Conservation (phyloP, 2,329 filamentous ascomycete genomes). For the Penicillium hesseltinei region DNA sequence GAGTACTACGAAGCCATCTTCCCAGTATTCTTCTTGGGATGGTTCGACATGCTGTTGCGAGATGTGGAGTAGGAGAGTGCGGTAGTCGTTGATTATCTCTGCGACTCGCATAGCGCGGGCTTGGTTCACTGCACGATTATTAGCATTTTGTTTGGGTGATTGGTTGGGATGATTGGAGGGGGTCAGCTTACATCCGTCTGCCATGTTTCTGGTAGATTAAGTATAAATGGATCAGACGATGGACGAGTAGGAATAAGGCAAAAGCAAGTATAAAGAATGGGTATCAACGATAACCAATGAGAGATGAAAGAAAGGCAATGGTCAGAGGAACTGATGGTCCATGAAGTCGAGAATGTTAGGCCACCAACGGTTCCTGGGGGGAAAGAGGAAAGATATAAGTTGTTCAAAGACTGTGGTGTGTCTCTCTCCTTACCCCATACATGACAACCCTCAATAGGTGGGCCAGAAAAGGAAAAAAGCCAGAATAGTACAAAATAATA, state of each 20-base stretch:
- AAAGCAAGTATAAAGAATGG: conserved; percentile 5
- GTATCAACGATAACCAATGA: conserved; percentile 6
- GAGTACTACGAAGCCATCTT: conserved; percentile 59
- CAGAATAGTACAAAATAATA: conserved; percentile 1
- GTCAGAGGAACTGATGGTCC: conserved; percentile 1
- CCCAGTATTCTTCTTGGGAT: conserved; percentile 55
- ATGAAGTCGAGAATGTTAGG: conserved; percentile 5
- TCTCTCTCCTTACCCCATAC: conserved; percentile 17
- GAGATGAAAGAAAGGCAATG: conserved; percentile 9
- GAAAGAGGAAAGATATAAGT: conserved; percentile 8
- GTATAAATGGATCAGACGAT: conserved; percentile 1
- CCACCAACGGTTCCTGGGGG: background rate
- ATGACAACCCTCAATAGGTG: conserved; percentile 10
- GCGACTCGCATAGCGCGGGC: conserved; percentile 61
- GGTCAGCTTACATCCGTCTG: conserved; percentile 54
- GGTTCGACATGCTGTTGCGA: conserved; percentile 53
- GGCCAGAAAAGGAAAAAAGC: conserved; percentile 6
- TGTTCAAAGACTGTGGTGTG: conserved; percentile 1
- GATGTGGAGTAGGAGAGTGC: conserved; percentile 60
- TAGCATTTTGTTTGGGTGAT: conserved; percentile 7
- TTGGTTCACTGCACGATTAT: conserved; percentile 56
- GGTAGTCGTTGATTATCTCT: conserved; percentile 65
- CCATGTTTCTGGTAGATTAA: conserved; percentile 42
- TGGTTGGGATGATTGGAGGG: background rate
- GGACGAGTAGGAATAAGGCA: background rate